phyloP scores from a whole-genome alignment of 768 basidiomycete species.

The Hericium alpestre region DNA sequence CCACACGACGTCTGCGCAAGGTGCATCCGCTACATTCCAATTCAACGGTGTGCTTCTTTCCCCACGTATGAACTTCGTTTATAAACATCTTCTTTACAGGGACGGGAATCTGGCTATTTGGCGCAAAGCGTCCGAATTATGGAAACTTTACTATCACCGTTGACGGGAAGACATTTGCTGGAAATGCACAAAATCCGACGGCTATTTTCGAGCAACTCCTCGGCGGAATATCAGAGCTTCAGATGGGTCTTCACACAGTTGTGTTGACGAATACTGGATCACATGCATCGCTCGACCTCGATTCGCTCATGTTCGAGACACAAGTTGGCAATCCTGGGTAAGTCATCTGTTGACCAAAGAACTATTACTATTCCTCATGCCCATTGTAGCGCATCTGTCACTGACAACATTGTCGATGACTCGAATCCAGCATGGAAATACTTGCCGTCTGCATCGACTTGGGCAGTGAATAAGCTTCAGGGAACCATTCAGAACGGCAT shows the following conservation, averaged over 20 bases:
- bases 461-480: constrained; percentile 23
- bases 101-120: constrained; percentile 45
- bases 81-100: not conserved
- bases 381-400: constrained; percentile 8
- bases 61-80: not conserved
- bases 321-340: constrained; percentile 29
- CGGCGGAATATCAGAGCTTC: constrained; percentile 31
- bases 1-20: constrained; percentile 32
- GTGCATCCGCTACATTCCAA: constrained; percentile 38
- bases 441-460: constrained; percentile 25
- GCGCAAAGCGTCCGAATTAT: constrained; percentile 34
- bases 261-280: constrained; percentile 35
- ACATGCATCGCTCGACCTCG: constrained; percentile 36
- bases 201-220: constrained; percentile 29
- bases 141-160: constrained; percentile 35
- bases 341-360: constrained; percentile 9
- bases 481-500: constrained; percentile 29
- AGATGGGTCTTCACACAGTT: constrained; percentile 36
- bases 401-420: constrained; percentile 31
- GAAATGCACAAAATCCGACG: constrained; percentile 23
- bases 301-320: constrained; percentile 33
- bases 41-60: constrained; percentile 30
- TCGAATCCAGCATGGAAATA: constrained; percentile 29
- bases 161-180: constrained; percentile 30
- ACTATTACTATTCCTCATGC: not conserved